These are phyloP conservation scores for Globisporangium lucens DNA, from an alignment of 352 stramenopile species.

Conservation along the genomic window DNA sequence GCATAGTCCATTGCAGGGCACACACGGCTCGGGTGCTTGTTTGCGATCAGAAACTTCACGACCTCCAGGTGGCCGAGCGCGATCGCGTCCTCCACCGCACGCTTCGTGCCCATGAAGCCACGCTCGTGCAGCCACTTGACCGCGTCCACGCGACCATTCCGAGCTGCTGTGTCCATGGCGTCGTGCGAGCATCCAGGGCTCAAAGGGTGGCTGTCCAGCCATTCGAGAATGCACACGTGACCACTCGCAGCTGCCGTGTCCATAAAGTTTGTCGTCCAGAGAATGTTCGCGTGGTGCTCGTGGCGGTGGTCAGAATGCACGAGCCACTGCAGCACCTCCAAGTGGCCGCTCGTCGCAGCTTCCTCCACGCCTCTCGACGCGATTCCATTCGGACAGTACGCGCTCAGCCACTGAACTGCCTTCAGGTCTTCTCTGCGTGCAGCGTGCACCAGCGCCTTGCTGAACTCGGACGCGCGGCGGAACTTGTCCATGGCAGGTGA, in stretches of 20 bases:
- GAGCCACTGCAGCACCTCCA: conserved; percentile 7
- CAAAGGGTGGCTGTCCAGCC: background rate
- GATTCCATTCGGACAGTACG: conserved; percentile 7
- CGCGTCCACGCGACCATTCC: background rate
- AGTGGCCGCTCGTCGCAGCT: background rate
- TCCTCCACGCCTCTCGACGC: conserved; percentile 8
- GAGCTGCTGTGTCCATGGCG: conserved; percentile 7
- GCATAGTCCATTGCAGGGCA: conserved; percentile 16
- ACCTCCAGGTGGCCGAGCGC: conserved; percentile 2
- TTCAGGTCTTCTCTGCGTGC: background rate
- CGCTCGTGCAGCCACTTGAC: conserved; percentile 10
- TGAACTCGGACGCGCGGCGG: conserved; percentile 3
- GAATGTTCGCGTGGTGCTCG: background rate
- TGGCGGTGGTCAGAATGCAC: background rate
- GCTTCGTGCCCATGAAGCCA: conserved; percentile 3
- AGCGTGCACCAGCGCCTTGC: conserved; percentile 9
- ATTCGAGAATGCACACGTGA: conserved; percentile 2
- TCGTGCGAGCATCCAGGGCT: background rate
- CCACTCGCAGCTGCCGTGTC: background rate
- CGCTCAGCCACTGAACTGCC: conserved; percentile 7
- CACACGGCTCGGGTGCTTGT: conserved; percentile 5
- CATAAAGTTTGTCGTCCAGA: conserved; percentile 13
- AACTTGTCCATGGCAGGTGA: background rate
- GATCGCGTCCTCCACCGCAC: conserved; percentile 9
- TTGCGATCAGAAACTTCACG: conserved; percentile 3